Evolutionary conservation across 495 filamentous ascomycete species (phyloP).

Genomic region (Lepraria neglecta): DNA sequence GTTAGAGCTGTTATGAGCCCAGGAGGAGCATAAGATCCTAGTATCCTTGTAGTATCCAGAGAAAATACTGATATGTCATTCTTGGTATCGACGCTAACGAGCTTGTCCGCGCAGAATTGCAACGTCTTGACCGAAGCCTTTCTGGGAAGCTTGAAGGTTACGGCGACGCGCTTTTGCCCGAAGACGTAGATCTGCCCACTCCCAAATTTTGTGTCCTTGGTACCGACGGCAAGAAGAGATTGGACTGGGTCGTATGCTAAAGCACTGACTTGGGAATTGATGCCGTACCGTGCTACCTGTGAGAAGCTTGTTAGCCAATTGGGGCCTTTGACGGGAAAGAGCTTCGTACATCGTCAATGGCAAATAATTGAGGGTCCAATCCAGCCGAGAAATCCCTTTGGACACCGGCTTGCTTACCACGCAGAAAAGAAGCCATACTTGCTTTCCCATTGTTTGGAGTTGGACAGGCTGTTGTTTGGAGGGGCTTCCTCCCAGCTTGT

Average conservation of each 20-base stretch:
- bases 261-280: conserved; percentile 77
- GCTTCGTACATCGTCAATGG: conserved; percentile 64
- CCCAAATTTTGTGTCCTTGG: conserved; percentile 70
- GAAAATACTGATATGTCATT: conserved; percentile 80
- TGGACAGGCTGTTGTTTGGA: background rate
- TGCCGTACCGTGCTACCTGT: conserved; percentile 71
- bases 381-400: conserved; percentile 82
- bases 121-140: conserved; percentile 65
- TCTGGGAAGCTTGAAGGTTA: conserved; percentile 56
- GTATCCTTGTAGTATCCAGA: conserved; percentile 52
- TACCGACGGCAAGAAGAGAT: conserved; percentile 88
- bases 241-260: conserved; percentile 90
- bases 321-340: conserved; percentile 25
- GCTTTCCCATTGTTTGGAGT: conserved; percentile 2
- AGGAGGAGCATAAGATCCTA: conserved; percentile 63
- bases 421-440: conserved; percentile 74
- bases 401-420: conserved; percentile 88
- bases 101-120: conserved; percentile 69
- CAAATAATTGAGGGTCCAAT: conserved; percentile 65
- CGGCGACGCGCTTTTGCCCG: conserved; percentile 72
- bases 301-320: conserved; percentile 15
- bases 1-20: conserved; percentile 62
- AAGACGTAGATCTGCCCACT: conserved; percentile 84
- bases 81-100: conserved; percentile 75
- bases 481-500: no score